Base-by-base conservation (phyloP, 2,329 filamentous ascomycete species). In the Penicillium brevicompactum region DNA sequence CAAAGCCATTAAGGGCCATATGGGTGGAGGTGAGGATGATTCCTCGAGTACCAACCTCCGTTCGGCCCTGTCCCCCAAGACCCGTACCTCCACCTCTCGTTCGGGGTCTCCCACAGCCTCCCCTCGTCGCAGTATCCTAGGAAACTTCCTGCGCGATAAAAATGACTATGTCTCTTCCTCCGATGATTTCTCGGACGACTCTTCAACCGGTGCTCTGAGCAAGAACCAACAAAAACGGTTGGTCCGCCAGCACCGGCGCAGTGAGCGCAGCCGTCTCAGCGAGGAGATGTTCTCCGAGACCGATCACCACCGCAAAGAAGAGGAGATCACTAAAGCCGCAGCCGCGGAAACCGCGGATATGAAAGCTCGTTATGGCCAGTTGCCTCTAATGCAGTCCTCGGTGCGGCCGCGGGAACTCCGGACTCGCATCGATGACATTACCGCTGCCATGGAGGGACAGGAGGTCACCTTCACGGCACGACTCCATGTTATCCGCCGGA, bases 401-500 rank as follows among this genome's bases (percentile, higher is more conserved):
- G 75, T 79, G 53, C 76, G 78, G 70, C 74, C 78, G 55, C 70
- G 78, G 47, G 74, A 83, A 59, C 64, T 74, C 3, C 78, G 82
- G 13, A 67, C 77, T 51, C 73, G 79, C 22, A 73, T 88, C 16
- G 76, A 80, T 13, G 75, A 80, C 41, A 78, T 88, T 48, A 79
- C 76, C 5, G 69, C 75, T 3, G 74, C 76, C n/a, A 74, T 81
- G 55, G 77, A 81, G 18, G 87, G 86, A 32, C 76, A 86, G 63
- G 78, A 83, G 59, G 79, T 91, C 47, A 75, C 77, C 52, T 91
- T 92, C 75, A 84, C 85, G 40, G 88, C 87, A 34, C 83, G 90
- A 32, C 79, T 94, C 18, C 89, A 93, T 72, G 90, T 92, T 53
- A 82, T 94, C 55, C 86, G 92, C 45, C 88, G 88, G 64, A 83